phyloP scores from a whole-genome alignment of 371 early-diverging fungal genomes.

The Rhizopus delemar region DNA sequence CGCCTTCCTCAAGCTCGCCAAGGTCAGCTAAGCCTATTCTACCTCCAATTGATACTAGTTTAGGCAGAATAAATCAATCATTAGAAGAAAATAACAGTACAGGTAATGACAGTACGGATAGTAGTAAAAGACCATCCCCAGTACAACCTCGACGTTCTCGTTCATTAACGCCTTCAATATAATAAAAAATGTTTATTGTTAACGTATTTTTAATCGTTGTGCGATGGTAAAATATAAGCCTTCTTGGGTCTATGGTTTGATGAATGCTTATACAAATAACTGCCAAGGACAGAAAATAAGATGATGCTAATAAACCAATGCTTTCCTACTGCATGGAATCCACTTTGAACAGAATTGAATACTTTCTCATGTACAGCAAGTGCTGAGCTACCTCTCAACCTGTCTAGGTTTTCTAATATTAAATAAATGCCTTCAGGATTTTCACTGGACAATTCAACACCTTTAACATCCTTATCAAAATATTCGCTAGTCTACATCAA shows the following conservation, averaged over 20 bases:
- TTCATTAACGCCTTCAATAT: slow-evolving; percentile 21
- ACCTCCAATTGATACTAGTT: slow-evolving; percentile 41
- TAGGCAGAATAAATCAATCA: slow-evolving; percentile 21
- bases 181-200: slow-evolving; percentile 5
- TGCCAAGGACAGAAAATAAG: slow-evolving; percentile 22
- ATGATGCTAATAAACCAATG: slow-evolving; percentile 36
- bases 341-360: slow-evolving; percentile 5
- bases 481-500: slow-evolving; percentile 12
- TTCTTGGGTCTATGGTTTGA: slow-evolving; percentile 20
- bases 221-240: slow-evolving; percentile 21
- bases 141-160: slow-evolving; percentile 30
- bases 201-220: slow-evolving; percentile 26
- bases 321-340: slow-evolving; percentile 5
- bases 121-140: slow-evolving; percentile 21
- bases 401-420: slow-evolving; percentile 16
- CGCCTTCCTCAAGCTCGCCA: slow-evolving; percentile 31
- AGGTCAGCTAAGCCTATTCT: slow-evolving; percentile 38
- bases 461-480: slow-evolving; percentile 9
- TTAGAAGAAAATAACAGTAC: not conserved
- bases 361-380: slow-evolving; percentile 17
- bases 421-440: slow-evolving; percentile 15
- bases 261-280: slow-evolving; percentile 24
- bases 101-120: not conserved
- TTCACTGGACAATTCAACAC: slow-evolving; percentile 7
- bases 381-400: slow-evolving; percentile 15